Evolutionary conservation across 495 filamentous ascomycete genomes (phyloP), one percentile per base, ranked within the genome.

Genomic region (Cladorrhinum samala): DNA sequence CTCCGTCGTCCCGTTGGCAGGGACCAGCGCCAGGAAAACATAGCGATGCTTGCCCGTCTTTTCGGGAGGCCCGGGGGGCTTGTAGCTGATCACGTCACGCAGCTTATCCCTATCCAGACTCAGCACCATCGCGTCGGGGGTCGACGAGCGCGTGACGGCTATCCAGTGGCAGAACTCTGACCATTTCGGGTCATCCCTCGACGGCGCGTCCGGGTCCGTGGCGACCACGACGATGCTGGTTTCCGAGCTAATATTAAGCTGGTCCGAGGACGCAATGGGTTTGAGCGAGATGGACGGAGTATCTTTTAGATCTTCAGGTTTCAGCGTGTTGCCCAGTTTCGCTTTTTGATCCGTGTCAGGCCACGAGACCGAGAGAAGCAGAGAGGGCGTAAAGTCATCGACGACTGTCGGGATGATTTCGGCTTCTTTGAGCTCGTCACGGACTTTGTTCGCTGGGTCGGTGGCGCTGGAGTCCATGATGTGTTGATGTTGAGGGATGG

Each of bases 121-220:
- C n/a, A n/a, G n/a, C n/a, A n/a, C n/a, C n/a, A n/a, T n/a, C n/a
- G n/a, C n/a, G n/a, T n/a, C 24, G 21, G 36, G 25, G 14, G 30
- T 27, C 11, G 20, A 49, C 4, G 4, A 16, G 27, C 38, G 25
- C n/a, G 42, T 27, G 8, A 11, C 39, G 3, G 73, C 72, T 62
- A 88, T 78, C 84, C 84, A 87, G 63, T 88, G 85, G 63, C 85
- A 88, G 65, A 85, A 79, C 63, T 89, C 81, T n/a, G 74, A 75
- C 79, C 79, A 86, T 60, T 83, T 73, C 14, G 83, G 83, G 57
- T 86, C 64, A 18, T 81, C 70, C 24, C 79, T 76, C 1, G 80
- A 83, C 0, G 84, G 84, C 0, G 85, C 85, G 62, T 89, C 85
- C 0, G 86, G 85, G 60, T 89, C 85, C 27, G 27, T 33, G 1